A percentile compares a stretch with the other conserved stretches of the same genome.
Conservation (phyloP, 2,329 filamentous ascomycete genomes). For the Diaporthe batatas region DNA sequence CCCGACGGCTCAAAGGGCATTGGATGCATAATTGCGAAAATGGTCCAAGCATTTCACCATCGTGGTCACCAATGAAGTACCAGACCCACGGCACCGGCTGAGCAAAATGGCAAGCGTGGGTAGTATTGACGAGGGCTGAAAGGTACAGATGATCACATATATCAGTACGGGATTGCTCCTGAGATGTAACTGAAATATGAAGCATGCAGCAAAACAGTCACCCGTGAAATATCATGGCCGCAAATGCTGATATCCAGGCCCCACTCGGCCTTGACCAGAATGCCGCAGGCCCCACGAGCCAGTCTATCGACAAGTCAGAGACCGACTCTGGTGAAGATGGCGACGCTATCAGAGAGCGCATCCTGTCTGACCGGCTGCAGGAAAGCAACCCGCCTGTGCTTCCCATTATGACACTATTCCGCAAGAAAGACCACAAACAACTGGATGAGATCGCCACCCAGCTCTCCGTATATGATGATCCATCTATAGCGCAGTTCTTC, state of each 20-base stretch:
- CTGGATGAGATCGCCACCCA: slow-evolving; percentile 32
- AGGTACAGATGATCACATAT: not conserved
- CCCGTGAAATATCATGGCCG: not conserved
- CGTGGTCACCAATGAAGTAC: not conserved
- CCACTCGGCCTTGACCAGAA: slow-evolving; percentile 5
- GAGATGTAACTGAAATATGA: not conserved
- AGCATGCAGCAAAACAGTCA: not conserved
- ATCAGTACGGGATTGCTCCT: not conserved
- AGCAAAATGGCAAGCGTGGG: not conserved
- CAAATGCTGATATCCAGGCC: slow-evolving; percentile 1
- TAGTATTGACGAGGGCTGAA: not conserved
- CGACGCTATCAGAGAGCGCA: slow-evolving; percentile 22
- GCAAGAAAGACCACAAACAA: slow-evolving; percentile 30
- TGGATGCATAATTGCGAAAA: slow-evolving; percentile 1
- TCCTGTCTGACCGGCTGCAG: slow-evolving; percentile 15
- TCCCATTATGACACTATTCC: slow-evolving; percentile 25
- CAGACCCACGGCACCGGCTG: slow-evolving; percentile 5
- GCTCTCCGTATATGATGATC: slow-evolving; percentile 45
- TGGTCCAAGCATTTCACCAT: slow-evolving; percentile 25
- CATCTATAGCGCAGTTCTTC: slow-evolving; percentile 44
- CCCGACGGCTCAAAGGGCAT: not conserved
- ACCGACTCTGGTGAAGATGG: slow-evolving; percentile 12
- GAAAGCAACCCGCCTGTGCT: slow-evolving; percentile 22
- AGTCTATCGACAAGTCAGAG: not conserved
- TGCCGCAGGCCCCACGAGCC: too few species aligned